Evolutionary conservation across 495 filamentous ascomycete species (phyloP).

Genomic region (Pyrenula aspistea): DNA sequence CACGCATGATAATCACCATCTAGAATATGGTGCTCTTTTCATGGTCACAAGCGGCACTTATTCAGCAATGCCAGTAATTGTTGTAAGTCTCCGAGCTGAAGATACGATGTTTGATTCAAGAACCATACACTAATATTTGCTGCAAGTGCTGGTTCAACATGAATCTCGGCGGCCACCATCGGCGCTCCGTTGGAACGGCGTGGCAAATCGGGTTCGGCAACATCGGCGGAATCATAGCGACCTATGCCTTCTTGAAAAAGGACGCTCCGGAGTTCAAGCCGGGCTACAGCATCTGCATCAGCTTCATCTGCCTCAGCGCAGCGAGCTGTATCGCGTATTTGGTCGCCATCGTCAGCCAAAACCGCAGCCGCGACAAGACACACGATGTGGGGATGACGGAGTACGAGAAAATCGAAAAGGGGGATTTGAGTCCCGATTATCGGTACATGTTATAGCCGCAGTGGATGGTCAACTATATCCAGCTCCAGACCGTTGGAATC

Average conservation of each 20-base stretch:
- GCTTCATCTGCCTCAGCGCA: constrained; percentile 57
- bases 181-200: constrained; percentile 69
- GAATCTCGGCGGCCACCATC: constrained; percentile 80
- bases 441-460: constrained; percentile 47
- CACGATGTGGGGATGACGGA: constrained; percentile 49
- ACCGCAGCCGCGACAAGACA: constrained; percentile 47
- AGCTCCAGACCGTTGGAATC: too few relatives aligned
- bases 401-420: constrained; percentile 60
- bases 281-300: constrained; percentile 71
- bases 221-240: constrained; percentile 64
- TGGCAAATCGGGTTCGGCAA: constrained; percentile 95
- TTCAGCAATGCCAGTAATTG: constrained; percentile 17
- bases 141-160: constrained; percentile 94
- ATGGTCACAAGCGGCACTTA: constrained; percentile 47
- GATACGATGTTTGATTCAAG: not conserved
- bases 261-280: constrained; percentile 59
- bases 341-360: constrained; percentile 46
- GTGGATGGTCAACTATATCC: too few relatives aligned
- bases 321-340: constrained; percentile 50
- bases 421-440: constrained; percentile 56
- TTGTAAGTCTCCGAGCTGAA: too few relatives aligned
- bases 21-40: constrained; percentile 67
- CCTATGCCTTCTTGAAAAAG: constrained; percentile 62
- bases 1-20: constrained; percentile 39
- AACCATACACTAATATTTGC: constrained; percentile 78